These are phyloP conservation scores for Zychaea mexicana DNA, from an alignment of 371 early-diverging fungal genomes.

Conservation along the genomic window DNA sequence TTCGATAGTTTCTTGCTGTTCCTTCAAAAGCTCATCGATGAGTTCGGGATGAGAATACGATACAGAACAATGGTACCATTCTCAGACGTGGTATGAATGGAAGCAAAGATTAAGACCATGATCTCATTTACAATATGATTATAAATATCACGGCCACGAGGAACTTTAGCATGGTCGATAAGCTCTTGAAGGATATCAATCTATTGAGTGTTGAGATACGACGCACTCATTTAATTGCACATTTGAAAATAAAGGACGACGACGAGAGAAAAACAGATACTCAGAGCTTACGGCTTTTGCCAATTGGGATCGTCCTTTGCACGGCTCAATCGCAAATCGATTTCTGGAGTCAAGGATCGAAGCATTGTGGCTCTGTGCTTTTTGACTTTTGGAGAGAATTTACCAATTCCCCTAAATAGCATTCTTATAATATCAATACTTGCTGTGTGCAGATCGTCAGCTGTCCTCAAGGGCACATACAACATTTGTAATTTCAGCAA, in stretches of 20 bases:
- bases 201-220: too few species aligned
- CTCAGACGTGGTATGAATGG: slow-evolving; percentile 40
- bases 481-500: slow-evolving; percentile 10
- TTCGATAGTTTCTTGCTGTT: slow-evolving; percentile 40
- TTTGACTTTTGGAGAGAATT: not conserved
- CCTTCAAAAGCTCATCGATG: slow-evolving; percentile 35
- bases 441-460: too few species aligned
- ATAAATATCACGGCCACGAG: not conserved
- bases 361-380: not conserved
- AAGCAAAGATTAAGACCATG: slow-evolving; percentile 31
- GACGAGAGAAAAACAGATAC: not conserved
- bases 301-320: not conserved
- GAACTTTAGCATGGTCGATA: not conserved
- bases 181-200: slow-evolving; percentile 21
- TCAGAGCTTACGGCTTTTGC: slow-evolving; percentile 9
- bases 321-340: not conserved
- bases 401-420: not conserved
- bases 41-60: slow-evolving; percentile 42
- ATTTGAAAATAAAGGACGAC: too few species aligned
- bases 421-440: not conserved
- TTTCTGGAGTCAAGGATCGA: not conserved
- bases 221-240: too few species aligned
- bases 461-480: slow-evolving; percentile 2
- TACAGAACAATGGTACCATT: slow-evolving; percentile 35
- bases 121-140: not conserved